Evolutionary conservation across 2,329 filamentous ascomycete species (phyloP).

Genomic region (Talaromyces piceae): DNA sequence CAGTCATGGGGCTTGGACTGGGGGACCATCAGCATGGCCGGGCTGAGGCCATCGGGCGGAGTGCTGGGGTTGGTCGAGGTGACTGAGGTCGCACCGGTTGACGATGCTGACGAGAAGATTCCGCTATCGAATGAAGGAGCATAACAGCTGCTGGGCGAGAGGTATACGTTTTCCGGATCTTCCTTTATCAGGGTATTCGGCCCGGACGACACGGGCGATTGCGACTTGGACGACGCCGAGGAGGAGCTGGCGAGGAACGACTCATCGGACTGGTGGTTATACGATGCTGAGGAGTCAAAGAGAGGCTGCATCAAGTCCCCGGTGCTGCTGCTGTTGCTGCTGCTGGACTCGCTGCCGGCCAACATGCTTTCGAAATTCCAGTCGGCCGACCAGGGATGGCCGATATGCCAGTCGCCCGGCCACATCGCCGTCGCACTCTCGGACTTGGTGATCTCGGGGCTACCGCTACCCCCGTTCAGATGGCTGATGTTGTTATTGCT

Average conservation of each 20-base stretch:
- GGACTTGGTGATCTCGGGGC: not conserved
- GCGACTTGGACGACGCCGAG: slow-evolving; percentile 1
- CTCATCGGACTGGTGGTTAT: slow-evolving; percentile 8
- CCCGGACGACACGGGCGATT: slow-evolving; percentile 4
- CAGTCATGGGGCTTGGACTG: slow-evolving; percentile 9
- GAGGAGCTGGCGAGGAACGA: slow-evolving; percentile 4
- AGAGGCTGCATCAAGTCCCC: slow-evolving; percentile 5
- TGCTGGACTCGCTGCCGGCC: slow-evolving; percentile 4
- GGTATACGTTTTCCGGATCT: slow-evolving; percentile 10
- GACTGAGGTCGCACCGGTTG: not conserved
- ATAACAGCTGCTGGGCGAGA: slow-evolving; percentile 11
- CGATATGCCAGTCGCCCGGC: not conserved
- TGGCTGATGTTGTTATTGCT: not conserved
- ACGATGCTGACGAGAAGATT: slow-evolving; percentile 1
- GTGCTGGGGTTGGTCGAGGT: not conserved
- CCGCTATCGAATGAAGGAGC: slow-evolving; percentile 7
- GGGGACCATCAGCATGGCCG: slow-evolving; percentile 6
- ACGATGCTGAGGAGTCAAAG: slow-evolving; percentile 3
- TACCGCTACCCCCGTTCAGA: not conserved
- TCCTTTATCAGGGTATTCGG: slow-evolving; percentile 4
- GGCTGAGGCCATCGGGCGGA: slow-evolving; percentile 7
- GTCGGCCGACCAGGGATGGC: slow-evolving; percentile 6
- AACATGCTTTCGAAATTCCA: slow-evolving; percentile 11
- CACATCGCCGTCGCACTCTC: not conserved
- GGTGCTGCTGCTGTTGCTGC: not conserved